Percentiles rank a stretch among this genome's conserved stretches.
These are phyloP conservation scores for Grigorovia yakushimaensis DNA, from an alignment of 805 yeast genomes.

Conservation along the genomic window DNA sequence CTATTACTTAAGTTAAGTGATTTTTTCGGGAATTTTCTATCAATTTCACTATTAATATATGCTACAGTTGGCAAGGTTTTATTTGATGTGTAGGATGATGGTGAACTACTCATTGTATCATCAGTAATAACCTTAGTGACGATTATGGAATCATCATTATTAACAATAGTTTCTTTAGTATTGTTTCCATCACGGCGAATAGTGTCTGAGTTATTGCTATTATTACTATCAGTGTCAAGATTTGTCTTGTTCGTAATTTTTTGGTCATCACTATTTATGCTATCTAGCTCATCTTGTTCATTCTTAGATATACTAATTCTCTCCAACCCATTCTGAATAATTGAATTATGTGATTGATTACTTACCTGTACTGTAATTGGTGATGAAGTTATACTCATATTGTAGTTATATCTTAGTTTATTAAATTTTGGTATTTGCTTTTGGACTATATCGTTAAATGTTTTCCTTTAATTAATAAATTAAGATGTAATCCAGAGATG, in stretches of 20 bases:
- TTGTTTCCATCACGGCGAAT: neutral
- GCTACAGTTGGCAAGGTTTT: neutral
- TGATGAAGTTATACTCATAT: neutral
- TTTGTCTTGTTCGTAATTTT: neutral
- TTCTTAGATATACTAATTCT: neutral
- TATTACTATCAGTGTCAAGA: neutral
- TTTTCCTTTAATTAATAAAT: neutral
- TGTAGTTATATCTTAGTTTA: neutral
- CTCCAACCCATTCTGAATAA: neutral
- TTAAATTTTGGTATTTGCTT: too few species aligned
- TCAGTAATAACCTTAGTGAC: constrained; percentile 10
- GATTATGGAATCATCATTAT: constrained; percentile 3
- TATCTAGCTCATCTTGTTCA: neutral
- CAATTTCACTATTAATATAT: neutral
- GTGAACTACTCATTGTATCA: constrained; percentile 13
- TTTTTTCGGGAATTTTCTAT: neutral
- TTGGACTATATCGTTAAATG: neutral
- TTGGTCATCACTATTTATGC: neutral
- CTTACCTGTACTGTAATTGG: neutral
- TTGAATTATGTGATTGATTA: neutral
- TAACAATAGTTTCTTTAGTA: neutral
- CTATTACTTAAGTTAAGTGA: neutral
- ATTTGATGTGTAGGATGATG: constrained; percentile 8
- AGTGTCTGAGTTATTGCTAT: neutral
- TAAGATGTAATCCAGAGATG: neutral